Evolutionary conservation across 163 green algal species (phyloP).

Genomic region (Chlamydomonas reinhardtii): DNA sequence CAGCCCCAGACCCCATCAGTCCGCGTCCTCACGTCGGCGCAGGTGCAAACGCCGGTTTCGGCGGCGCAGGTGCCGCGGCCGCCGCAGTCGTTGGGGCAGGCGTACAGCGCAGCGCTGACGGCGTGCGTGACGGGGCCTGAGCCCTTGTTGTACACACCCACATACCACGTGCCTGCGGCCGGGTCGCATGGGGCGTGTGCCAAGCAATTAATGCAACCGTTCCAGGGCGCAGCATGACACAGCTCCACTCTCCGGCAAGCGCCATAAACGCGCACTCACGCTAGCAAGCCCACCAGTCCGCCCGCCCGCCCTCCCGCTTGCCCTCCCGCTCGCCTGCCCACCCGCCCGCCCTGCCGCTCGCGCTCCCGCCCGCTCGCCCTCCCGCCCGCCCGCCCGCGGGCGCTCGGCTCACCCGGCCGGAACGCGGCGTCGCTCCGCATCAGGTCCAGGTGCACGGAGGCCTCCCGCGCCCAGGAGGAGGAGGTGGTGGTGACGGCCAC

Average conservation of each 20-base stretch:
- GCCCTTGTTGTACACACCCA: constrained; percentile 40
- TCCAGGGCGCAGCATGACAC: too few relatives aligned
- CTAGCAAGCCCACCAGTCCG: background rate
- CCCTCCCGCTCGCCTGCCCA: too few relatives aligned
- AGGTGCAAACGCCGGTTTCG: constrained; percentile 13
- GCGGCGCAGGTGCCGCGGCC: constrained; percentile 36
- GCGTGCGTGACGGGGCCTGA: background rate
- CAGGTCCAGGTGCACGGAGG: background rate
- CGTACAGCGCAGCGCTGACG: constrained; percentile 15
- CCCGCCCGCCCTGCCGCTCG: too few relatives aligned
- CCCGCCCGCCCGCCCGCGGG: too few relatives aligned
- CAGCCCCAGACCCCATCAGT: too few relatives aligned
- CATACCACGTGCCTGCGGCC: constrained; percentile 51
- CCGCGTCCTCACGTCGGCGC: constrained; percentile 3
- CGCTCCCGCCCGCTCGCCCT: too few relatives aligned
- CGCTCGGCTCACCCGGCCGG: constrained; percentile 1
- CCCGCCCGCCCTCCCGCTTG: too few relatives aligned
- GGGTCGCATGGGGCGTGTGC: too few relatives aligned
- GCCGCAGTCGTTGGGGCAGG: constrained; percentile 42
- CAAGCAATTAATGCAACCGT: too few relatives aligned
- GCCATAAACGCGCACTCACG: too few relatives aligned
- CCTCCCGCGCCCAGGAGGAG: constrained; percentile 2
- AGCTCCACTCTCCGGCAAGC: too few relatives aligned
- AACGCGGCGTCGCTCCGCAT: background rate
- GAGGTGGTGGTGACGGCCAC: background rate